Conservation (phyloP, 176 grass and related monocot genomes). For the Bolboschoenus planiculmis region DNA sequence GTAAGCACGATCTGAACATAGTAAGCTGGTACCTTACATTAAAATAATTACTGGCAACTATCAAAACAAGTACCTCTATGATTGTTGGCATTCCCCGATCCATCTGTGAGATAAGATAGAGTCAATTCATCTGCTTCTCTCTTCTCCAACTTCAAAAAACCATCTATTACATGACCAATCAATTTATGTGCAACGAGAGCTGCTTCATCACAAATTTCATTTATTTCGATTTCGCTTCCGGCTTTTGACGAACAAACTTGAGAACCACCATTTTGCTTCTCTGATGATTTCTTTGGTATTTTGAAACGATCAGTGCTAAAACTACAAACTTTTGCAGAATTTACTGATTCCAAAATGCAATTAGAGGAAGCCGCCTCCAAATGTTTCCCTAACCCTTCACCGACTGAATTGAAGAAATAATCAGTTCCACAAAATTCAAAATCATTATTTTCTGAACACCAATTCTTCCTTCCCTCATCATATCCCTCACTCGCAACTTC, state of each 20-base stretch:
- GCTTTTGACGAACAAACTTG: neutral
- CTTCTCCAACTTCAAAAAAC: slow-evolving; percentile 28
- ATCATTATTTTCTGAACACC: slow-evolving; percentile 18
- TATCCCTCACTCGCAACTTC: neutral
- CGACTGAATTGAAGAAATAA: slow-evolving; percentile 14
- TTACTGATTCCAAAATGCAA: slow-evolving; percentile 9
- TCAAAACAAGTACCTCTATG: slow-evolving; percentile 12
- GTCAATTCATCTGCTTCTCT: slow-evolving; percentile 19
- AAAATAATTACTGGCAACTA: neutral
- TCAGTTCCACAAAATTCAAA: slow-evolving; percentile 28
- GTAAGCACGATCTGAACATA: neutral
- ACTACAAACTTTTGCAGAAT: neutral
- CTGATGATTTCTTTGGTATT: neutral
- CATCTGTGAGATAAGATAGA: slow-evolving; percentile 34
- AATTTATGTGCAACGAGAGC: slow-evolving; percentile 38
- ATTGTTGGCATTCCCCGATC: slow-evolving; percentile 26
- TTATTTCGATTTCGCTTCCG: slow-evolving; percentile 22
- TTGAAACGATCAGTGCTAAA: neutral
- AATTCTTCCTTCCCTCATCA: slow-evolving; percentile 3
- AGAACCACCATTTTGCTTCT: neutral
- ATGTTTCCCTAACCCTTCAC: slow-evolving; percentile 4
- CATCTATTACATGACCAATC: slow-evolving; percentile 48
- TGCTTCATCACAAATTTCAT: slow-evolving; percentile 44
- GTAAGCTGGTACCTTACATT: neutral
- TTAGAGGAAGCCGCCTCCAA: slow-evolving; percentile 19